Percentiles rank a stretch among this genome's conserved stretches.
phyloP scores from a whole-genome alignment of 805 yeast genomes.

The Candida nitratophila region DNA sequence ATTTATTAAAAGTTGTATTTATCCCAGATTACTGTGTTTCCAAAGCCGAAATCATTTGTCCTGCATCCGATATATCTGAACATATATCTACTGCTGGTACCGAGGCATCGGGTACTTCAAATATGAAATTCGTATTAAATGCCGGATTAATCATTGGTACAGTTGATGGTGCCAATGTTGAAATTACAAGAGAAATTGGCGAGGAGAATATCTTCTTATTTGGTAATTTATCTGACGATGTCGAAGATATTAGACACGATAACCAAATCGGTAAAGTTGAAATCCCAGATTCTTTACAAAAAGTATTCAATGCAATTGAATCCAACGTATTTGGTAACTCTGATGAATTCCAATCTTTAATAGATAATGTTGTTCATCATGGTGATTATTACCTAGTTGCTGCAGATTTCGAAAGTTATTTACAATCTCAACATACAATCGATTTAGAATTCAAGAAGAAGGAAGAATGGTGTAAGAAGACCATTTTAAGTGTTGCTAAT shows the following conservation, averaged over 20 bases:
- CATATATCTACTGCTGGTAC: constrained; percentile 97
- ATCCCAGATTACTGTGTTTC: constrained; percentile 92
- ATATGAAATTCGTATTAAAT: constrained; percentile 90
- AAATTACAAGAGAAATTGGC: constrained; percentile 88
- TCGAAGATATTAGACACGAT: constrained; percentile 73
- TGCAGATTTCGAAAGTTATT: constrained; percentile 83
- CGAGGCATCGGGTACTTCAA: constrained; percentile 93
- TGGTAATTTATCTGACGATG: constrained; percentile 86
- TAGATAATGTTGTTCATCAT: constrained; percentile 62
- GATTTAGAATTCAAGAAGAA: constrained; percentile 56
- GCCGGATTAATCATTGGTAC: constrained; percentile 95
- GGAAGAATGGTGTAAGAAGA: constrained; percentile 70
- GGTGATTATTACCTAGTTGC: constrained; percentile 84
- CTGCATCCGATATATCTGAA: constrained; percentile 86
- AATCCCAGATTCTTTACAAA: constrained; percentile 50
- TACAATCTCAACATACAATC: constrained; percentile 72
- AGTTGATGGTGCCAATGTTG: constrained; percentile 95
- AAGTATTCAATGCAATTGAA: constrained; percentile 63
- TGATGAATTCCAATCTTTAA: constrained; percentile 57
- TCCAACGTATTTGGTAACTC: constrained; percentile 64
- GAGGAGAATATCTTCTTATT: constrained; percentile 89
- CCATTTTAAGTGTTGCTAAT: constrained; percentile 76
- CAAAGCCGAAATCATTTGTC: constrained; percentile 84
- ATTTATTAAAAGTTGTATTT: constrained; percentile 77
- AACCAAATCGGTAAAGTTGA: constrained; percentile 57